These are phyloP conservation scores for Moelleriella libera DNA, from an alignment of 2,329 filamentous ascomycete species.

Conservation along the genomic window DNA sequence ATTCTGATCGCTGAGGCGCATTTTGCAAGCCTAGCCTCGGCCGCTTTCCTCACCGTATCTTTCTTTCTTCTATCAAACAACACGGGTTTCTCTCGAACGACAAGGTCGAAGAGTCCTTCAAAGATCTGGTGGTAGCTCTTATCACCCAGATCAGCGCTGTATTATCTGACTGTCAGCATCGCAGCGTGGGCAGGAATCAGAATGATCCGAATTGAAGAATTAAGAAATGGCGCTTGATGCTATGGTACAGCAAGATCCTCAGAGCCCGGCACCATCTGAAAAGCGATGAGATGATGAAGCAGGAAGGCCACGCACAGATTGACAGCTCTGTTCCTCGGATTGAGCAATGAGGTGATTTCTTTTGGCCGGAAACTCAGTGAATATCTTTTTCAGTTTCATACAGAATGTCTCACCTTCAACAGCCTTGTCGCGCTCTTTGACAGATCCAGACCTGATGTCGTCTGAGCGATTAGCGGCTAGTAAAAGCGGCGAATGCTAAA, in stretches of 20 bases:
- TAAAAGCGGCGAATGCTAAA: slow-evolving; percentile 4
- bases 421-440: slow-evolving; percentile 24
- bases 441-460: slow-evolving; percentile 17
- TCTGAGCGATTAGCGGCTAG: slow-evolving; percentile 10
- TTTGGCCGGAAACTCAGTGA: neutral
- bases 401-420: slow-evolving; percentile 20
- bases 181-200: neutral
- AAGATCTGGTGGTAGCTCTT: slow-evolving; percentile 71
- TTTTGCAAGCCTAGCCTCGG: slow-evolving; percentile 45
- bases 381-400: neutral
- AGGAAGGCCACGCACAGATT: slow-evolving; percentile 20
- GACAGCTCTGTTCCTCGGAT: slow-evolving; percentile 17
- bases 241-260: no score
- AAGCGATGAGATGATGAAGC: neutral
- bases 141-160: slow-evolving; percentile 42
- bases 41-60: slow-evolving; percentile 27
- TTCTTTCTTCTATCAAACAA: slow-evolving; percentile 42
- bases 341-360: slow-evolving; percentile 25
- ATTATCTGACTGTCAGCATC: neutral
- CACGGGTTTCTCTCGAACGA: slow-evolving; percentile 50
- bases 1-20: slow-evolving; percentile 60
- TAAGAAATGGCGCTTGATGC: no score
- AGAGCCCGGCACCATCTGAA: no score
- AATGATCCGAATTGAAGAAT: neutral
- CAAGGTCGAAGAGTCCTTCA: slow-evolving; percentile 63